Percentiles rank a stretch among this genome's conserved stretches.
Conservation (phyloP, 345 rosid genomes). For the Diplotaxis tenuifolia region DNA sequence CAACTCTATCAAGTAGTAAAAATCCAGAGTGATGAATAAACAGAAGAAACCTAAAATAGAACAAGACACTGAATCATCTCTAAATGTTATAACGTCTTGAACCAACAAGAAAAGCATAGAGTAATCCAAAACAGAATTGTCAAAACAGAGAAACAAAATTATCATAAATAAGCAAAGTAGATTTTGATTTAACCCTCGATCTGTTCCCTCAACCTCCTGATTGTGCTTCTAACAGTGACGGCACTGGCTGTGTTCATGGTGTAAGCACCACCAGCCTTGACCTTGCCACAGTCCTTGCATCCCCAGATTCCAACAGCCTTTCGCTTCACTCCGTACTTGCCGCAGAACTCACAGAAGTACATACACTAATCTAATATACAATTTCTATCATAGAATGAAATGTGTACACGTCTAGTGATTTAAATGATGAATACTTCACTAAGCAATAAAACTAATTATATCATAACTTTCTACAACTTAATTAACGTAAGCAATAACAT, state of each 20-base stretch:
- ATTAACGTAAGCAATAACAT: too few relatives aligned
- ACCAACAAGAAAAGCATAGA: not conserved
- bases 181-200: slow-evolving; percentile 57
- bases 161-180: not conserved
- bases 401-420: too few relatives aligned
- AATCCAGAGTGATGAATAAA: too few relatives aligned
- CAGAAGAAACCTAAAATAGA: not conserved
- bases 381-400: too few relatives aligned
- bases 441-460: not conserved
- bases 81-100: slow-evolving; percentile 15
- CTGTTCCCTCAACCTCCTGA: slow-evolving; percentile 91
- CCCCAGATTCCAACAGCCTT: slow-evolving; percentile 97
- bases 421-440: too few relatives aligned
- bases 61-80: not conserved
- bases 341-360: slow-evolving; percentile 80
- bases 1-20: too few relatives aligned
- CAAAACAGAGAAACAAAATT: not conserved
- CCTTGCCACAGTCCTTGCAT: slow-evolving; percentile 96
- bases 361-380: too few relatives aligned
- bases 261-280: slow-evolving; percentile 94
- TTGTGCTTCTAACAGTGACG: slow-evolving; percentile 86
- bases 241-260: slow-evolving; percentile 92
- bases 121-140: not conserved
- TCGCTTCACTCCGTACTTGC: slow-evolving; percentile 75
- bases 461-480: not conserved